Percentiles rank a stretch among this genome's conserved stretches.
phyloP scores from a whole-genome alignment of 1,139 yeast genomes.

The Blastobotrys persicus region DNA sequence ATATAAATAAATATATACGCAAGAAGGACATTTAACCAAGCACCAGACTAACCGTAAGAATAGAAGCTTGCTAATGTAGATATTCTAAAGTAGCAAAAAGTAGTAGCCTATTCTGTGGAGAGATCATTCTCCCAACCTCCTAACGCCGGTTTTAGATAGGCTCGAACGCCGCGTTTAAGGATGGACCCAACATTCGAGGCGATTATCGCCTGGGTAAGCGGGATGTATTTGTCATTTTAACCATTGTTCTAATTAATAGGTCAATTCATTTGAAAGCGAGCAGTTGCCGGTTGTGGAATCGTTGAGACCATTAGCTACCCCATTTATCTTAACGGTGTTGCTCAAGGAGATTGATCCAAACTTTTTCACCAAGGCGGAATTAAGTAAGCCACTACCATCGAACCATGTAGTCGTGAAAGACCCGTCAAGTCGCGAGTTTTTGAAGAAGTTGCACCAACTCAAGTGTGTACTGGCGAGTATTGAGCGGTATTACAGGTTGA shows the following conservation, averaged over 20 bases:
- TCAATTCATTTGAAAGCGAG: background rate
- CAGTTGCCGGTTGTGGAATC: background rate
- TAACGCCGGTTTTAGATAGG: background rate
- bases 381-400: background rate
- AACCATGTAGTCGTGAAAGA: conserved; percentile 2
- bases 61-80: no score
- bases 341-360: conserved; percentile 8
- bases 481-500: conserved; percentile 1
- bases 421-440: background rate
- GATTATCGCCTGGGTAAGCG: background rate
- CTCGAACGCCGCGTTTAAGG: background rate
- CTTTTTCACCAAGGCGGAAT: background rate
- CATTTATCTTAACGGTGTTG: background rate
- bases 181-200: conserved; percentile 5
- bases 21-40: no score
- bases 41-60: no score
- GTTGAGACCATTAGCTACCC: background rate
- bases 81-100: no score
- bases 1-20: no score
- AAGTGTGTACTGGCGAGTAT: background rate
- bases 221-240: background rate
- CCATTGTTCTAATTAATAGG: background rate
- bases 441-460: background rate
- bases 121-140: background rate
- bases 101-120: no score